Conservation (phyloP, 2,329 filamentous ascomycete genomes). For the Botrytis cinerea region DNA sequence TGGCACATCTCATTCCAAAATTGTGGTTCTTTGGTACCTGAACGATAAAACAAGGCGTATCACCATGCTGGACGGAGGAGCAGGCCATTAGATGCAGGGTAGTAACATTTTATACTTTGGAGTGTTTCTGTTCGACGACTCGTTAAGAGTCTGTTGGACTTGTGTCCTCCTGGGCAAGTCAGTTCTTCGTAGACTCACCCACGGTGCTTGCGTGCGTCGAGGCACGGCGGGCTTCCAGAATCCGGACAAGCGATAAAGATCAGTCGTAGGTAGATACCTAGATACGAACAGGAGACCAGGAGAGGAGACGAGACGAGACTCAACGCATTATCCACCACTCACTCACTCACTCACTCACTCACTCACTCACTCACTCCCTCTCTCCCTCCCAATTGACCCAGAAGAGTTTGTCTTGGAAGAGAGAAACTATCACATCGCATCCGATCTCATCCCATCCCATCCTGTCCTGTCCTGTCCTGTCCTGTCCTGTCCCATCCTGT, state of each 20-base stretch:
- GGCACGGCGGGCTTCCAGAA: background rate
- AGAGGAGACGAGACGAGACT: too few species aligned
- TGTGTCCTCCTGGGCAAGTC: background rate
- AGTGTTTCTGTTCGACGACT: background rate
- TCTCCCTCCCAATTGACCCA: background rate
- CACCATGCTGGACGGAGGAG: background rate
- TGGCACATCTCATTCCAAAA: slow-evolving; percentile 10
- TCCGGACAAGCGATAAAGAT: background rate
- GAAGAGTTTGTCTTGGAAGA: background rate
- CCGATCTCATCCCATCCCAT: background rate
- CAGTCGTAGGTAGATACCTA: too few species aligned
- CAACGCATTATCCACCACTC: background rate
- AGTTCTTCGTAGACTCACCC: too few species aligned
- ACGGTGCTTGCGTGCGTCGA: background rate
- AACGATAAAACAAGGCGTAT: slow-evolving; percentile 16
- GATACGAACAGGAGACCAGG: background rate
- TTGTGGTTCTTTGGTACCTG: slow-evolving; percentile 17
- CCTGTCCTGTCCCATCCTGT: background rate
- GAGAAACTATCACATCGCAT: slow-evolving; percentile 5
- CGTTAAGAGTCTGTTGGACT: background rate
- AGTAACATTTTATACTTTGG: background rate
- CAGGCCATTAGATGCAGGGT: background rate
- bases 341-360: background rate
- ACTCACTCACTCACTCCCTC: background rate
- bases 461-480: background rate